Conservation (phyloP, 257 asterid species). For the Buddleja alternifolia region DNA sequence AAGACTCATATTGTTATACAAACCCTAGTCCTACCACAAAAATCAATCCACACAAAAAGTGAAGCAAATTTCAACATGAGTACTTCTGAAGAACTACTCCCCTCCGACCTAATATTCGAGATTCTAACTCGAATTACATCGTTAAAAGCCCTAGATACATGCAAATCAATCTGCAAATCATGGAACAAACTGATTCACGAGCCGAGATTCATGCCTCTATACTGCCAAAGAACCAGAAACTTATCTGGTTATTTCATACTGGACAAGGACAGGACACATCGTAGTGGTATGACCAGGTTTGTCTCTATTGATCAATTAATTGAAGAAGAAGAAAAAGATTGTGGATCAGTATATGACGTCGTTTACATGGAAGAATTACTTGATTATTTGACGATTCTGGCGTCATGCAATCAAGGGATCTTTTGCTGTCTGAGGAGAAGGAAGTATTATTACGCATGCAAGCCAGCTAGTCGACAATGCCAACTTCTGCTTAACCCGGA, state of each 20-base stretch:
- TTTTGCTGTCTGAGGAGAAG: background rate
- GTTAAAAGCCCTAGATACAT: background rate
- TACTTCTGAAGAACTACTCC: background rate
- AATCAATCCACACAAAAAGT: too few species aligned
- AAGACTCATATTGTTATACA: too few species aligned
- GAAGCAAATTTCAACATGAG: too few species aligned
- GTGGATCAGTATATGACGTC: too few species aligned
- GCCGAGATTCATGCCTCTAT: background rate
- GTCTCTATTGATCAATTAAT: too few species aligned
- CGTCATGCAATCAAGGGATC: too few species aligned
- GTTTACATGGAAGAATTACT: too few species aligned
- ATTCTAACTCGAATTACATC: background rate
- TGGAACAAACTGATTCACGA: background rate
- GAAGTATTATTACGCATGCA: background rate
- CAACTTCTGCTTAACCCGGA: slow-evolving; percentile 31
- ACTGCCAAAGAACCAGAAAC: background rate
- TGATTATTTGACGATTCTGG: background rate
- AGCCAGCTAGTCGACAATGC: slow-evolving; percentile 38
- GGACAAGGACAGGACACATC: too few species aligned
- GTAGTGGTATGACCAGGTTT: too few species aligned
- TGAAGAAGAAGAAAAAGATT: too few species aligned
- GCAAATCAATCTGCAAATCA: slow-evolving; percentile 9
- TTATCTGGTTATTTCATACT: too few species aligned
- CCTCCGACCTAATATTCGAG: background rate
- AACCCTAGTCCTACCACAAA: too few species aligned